phyloP scores from a whole-genome alignment of 768 basidiomycete species.

The Suillus discolor region DNA sequence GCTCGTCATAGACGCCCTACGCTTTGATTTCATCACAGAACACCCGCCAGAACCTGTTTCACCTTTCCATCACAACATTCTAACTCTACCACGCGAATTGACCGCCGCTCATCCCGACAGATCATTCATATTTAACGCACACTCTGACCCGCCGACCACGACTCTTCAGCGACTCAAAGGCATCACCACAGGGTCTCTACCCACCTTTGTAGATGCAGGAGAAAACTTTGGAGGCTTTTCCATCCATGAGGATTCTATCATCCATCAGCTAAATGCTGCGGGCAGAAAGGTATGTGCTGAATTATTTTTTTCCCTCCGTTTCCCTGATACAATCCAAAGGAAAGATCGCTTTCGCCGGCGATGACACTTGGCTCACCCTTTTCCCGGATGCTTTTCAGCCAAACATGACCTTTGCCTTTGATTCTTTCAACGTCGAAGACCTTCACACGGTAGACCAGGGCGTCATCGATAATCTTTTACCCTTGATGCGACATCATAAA shows the following conservation, averaged over 20 bases:
- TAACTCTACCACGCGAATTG: constrained; percentile 78
- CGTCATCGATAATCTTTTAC: constrained; percentile 82
- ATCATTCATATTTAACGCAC: constrained; percentile 87
- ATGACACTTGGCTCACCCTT: constrained; percentile 94
- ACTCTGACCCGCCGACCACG: constrained; percentile 93
- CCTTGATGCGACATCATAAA: constrained; percentile 56
- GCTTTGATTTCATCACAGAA: constrained; percentile 90
- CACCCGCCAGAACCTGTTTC: constrained; percentile 58
- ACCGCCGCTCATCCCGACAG: constrained; percentile 62
- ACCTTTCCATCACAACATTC: constrained; percentile 76
- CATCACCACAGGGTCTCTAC: constrained; percentile 91
- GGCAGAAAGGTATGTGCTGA: constrained; percentile 57
- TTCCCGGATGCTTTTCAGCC: constrained; percentile 76
- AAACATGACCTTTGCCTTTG: constrained; percentile 82
- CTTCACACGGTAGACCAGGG: constrained; percentile 94
- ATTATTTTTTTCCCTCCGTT: not conserved
- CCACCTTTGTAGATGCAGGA: constrained; percentile 94
- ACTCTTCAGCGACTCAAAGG: constrained; percentile 96
- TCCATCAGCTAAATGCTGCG: constrained; percentile 66
- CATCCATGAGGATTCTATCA: constrained; percentile 85
- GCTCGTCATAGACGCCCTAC: constrained; percentile 88
- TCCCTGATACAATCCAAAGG: constrained; percentile 23
- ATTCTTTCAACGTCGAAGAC: constrained; percentile 99
- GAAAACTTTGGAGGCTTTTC: constrained; percentile 88
- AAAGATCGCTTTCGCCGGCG: constrained; percentile 89